Evolutionary conservation across 1,139 yeast genomes (phyloP).

Genomic region (Candida pseudocylindracea): DNA sequence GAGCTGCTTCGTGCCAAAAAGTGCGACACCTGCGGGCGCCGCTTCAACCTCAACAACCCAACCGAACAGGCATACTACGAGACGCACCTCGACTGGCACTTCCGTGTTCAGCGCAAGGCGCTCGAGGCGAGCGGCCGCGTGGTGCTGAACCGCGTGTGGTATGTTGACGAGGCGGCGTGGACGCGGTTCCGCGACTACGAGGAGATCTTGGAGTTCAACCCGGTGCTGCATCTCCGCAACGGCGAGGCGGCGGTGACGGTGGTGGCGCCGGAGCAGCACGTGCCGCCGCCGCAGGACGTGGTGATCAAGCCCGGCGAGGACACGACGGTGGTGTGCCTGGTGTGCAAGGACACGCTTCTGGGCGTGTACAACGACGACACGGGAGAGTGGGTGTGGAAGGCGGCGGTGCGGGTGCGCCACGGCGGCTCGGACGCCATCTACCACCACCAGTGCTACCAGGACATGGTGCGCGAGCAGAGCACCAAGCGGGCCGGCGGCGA

Average conservation of each 20-base stretch:
- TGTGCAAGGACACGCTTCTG: neutral
- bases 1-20: too few relatives aligned
- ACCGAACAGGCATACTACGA: too few relatives aligned
- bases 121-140: neutral
- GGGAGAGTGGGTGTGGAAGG: conserved; percentile 1
- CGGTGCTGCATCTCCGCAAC: too few relatives aligned
- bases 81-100: conserved; percentile 1
- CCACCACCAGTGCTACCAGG: too few relatives aligned
- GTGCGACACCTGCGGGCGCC: too few relatives aligned
- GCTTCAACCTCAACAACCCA: too few relatives aligned
- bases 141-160: conserved; percentile 1
- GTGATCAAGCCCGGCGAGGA: neutral
- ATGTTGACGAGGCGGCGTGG: neutral
- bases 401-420: too few relatives aligned
- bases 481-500: too few relatives aligned
- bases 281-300: neutral
- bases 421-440: too few relatives aligned
- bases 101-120: neutral
- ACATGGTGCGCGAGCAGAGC: too few relatives aligned
- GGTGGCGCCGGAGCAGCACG: neutral
- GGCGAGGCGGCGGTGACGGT: neutral
- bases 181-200: neutral
- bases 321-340: neutral
- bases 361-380: conserved; percentile 1
- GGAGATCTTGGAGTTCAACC: neutral